Percentiles rank a stretch among this genome's conserved stretches.
Evolutionary conservation across 2,329 filamentous ascomycete species (phyloP).

Genomic region (Penicillium sp.): DNA sequence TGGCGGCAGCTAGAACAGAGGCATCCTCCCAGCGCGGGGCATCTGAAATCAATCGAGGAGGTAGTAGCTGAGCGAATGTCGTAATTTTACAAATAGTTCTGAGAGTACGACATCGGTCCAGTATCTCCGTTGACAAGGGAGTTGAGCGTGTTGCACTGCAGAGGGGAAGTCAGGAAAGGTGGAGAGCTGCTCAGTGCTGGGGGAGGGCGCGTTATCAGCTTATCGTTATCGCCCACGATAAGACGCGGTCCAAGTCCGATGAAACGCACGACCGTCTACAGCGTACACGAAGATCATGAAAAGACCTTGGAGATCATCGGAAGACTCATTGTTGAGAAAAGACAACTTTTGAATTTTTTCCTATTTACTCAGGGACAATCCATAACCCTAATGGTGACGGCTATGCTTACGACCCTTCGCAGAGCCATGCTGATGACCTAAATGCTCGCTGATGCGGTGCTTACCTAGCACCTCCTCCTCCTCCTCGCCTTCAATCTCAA

Average conservation of each 20-base stretch:
- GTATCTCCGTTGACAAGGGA: not conserved
- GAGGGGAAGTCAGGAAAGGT: slow-evolving; percentile 6
- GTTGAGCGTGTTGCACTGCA: slow-evolving; percentile 7
- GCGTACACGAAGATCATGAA: too few species aligned
- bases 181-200: slow-evolving; percentile 5
- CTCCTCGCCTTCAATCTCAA: slow-evolving; percentile 45
- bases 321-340: not conserved
- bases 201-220: slow-evolving; percentile 2
- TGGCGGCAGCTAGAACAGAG: slow-evolving; percentile 16
- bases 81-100: not conserved
- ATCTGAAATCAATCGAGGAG: not conserved
- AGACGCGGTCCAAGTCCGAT: too few species aligned
- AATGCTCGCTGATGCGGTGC: slow-evolving; percentile 37
- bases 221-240: slow-evolving; percentile 1
- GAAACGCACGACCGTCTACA: too few species aligned
- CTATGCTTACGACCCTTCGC: slow-evolving; percentile 6
- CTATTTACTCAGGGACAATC: not conserved
- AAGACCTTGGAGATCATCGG: not conserved
- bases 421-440: slow-evolving; percentile 27
- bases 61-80: not conserved
- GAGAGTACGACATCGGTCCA: not conserved
- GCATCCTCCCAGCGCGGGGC: slow-evolving; percentile 9
- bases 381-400: slow-evolving; percentile 9
- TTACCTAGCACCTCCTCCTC: slow-evolving; percentile 35
- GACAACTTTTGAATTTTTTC: not conserved